These are phyloP conservation scores for Nicotiana sylvestris DNA, from an alignment of 257 asterid species.

Conservation along the genomic window DNA sequence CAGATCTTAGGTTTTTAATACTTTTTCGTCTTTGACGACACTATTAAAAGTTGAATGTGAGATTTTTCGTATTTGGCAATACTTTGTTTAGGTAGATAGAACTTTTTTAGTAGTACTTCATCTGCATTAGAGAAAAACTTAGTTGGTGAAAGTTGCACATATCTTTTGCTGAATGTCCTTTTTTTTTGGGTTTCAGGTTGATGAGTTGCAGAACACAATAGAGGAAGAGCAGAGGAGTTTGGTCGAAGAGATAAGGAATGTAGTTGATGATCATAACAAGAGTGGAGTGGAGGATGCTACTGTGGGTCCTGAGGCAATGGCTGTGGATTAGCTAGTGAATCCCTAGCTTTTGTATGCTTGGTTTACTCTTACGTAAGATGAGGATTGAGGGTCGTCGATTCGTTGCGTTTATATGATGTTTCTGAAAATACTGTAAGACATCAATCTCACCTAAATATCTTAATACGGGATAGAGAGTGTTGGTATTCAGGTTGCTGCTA, in stretches of 20 bases:
- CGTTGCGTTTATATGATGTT: not conserved
- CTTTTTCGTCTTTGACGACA: not conserved
- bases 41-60: not conserved
- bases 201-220: constrained; percentile 83
- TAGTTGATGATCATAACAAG: constrained; percentile 62
- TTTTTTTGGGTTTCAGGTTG: constrained; percentile 53
- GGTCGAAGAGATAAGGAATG: constrained; percentile 76
- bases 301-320: constrained; percentile 73
- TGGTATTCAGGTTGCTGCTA: not conserved
- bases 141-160: not conserved
- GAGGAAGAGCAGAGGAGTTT: constrained; percentile 84
- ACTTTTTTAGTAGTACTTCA: not conserved
- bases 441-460: no score
- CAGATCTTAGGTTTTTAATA: not conserved
- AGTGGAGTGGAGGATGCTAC: constrained; percentile 50
- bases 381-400: not conserved
- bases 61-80: not conserved
- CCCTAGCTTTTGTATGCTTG: not conserved
- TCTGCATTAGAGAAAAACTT: not conserved
- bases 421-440: not conserved
- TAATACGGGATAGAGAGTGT: no score
- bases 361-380: not conserved
- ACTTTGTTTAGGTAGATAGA: not conserved
- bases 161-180: not conserved
- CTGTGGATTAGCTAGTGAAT: constrained; percentile 46